phyloP scores from a whole-genome alignment of 2,329 filamentous ascomycete genomes.

The Tolypocladium amazonense region DNA sequence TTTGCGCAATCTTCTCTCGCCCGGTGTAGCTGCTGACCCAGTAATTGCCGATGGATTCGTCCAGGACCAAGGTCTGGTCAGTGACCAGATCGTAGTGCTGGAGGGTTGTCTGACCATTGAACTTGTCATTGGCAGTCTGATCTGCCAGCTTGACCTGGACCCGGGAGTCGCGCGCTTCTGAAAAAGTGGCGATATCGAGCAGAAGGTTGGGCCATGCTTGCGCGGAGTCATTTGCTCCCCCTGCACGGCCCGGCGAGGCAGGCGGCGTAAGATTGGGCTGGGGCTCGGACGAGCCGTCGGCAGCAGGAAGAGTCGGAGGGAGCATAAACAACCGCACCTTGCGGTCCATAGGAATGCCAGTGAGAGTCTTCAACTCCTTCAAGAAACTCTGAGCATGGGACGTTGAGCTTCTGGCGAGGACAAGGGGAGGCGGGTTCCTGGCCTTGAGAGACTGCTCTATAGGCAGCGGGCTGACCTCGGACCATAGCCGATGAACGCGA shows the following conservation, averaged over 20 bases:
- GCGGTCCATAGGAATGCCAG: constrained; percentile 55
- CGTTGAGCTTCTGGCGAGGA: constrained; percentile 60
- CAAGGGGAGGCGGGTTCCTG: constrained; percentile 48
- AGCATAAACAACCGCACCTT: constrained; percentile 73
- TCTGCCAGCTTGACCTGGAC: constrained; percentile 34
- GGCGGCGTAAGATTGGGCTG: constrained; percentile 26
- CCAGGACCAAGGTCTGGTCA: constrained; percentile 70
- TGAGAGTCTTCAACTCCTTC: constrained; percentile 57
- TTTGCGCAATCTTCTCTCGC: constrained; percentile 21
- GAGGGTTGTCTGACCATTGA: constrained; percentile 63
- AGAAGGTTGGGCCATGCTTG: constrained; percentile 31
- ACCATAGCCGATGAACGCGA: constrained; percentile 70
- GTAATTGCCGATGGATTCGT: constrained; percentile 58
- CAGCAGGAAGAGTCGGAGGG: constrained; percentile 27
- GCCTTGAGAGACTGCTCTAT: constrained; percentile 51
- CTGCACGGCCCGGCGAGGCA: constrained; percentile 24
- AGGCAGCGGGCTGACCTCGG: constrained; percentile 43
- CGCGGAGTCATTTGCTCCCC: constrained; percentile 10
- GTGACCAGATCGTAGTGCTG: constrained; percentile 57
- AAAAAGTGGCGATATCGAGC: constrained; percentile 44
- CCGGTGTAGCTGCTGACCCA: constrained; percentile 43
- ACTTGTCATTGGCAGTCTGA: constrained; percentile 61
- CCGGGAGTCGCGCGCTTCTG: constrained; percentile 15
- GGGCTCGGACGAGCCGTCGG: constrained; percentile 20
- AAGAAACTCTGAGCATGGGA: constrained; percentile 67